Conservation (phyloP, 1,284 basidiomycete genomes). For the Austropuccinia psidii region DNA sequence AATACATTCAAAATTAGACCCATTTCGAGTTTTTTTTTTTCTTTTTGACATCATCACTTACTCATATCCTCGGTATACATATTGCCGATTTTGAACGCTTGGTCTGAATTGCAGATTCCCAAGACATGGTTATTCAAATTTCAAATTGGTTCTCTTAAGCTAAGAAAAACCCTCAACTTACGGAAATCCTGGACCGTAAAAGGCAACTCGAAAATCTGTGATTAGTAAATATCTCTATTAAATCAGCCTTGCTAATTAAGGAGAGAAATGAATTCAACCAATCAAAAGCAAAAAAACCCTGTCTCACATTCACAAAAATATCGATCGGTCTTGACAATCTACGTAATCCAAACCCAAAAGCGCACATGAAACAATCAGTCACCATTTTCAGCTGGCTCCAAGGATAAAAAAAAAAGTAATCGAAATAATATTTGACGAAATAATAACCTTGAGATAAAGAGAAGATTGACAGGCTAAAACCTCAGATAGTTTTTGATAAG, state of each 20-base stretch:
- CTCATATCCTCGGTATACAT: conserved; percentile 72
- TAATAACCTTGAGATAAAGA: conserved; percentile 40
- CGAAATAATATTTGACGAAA: neutral
- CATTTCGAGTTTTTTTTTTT: neutral
- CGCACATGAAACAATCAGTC: conserved; percentile 36
- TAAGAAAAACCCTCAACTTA: conserved; percentile 56
- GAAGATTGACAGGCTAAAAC: conserved; percentile 44
- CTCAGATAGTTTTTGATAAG: conserved; percentile 55
- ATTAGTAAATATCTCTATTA: conserved; percentile 43
- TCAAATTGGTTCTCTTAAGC: conserved; percentile 76
- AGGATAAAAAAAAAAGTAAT: neutral
- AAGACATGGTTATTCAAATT: conserved; percentile 45
- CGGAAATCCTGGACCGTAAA: conserved; percentile 77
- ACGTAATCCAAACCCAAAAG: conserved; percentile 1
- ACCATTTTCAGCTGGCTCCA: neutral
- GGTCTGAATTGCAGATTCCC: conserved; percentile 47
- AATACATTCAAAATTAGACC: neutral
- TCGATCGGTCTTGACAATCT: conserved; percentile 45
- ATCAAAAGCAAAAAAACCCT: neutral
- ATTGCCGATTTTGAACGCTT: conserved; percentile 48
- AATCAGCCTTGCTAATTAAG: conserved; percentile 56
- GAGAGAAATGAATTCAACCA: too few species aligned
- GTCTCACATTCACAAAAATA: conserved; percentile 39
- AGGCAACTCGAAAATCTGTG: conserved; percentile 87
- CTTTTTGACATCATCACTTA: conserved; percentile 56